Conservation (phyloP, 371 early-diverging fungal genomes). For the Mycotypha africana region DNA sequence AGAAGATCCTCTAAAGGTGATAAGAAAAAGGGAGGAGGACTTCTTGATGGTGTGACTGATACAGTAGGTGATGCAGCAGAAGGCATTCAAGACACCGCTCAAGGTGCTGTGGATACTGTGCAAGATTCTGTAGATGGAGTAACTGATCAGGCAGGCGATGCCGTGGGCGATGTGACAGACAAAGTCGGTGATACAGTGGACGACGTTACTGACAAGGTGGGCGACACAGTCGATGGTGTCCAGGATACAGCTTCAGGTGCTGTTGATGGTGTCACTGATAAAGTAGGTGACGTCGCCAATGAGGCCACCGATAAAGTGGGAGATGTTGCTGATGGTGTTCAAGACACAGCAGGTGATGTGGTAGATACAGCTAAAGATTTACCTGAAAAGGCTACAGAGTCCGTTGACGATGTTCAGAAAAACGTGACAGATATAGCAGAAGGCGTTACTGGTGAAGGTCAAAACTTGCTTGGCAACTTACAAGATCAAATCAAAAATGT, state of each 20-base stretch:
- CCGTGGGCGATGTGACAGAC: too few relatives aligned
- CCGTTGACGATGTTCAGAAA: background rate
- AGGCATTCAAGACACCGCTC: too few relatives aligned
- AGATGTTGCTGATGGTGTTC: background rate
- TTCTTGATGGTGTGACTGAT: background rate
- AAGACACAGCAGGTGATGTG: background rate
- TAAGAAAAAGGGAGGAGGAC: background rate
- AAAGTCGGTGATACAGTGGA: too few relatives aligned
- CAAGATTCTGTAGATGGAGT: background rate
- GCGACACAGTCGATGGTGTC: background rate
- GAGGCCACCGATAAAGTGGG: background rate
- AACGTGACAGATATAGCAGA: background rate
- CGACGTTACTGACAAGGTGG: too few relatives aligned
- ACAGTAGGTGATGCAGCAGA: background rate
- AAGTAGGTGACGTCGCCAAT: background rate
- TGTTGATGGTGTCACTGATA: background rate
- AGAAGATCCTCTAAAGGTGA: background rate
- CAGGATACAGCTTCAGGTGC: background rate
- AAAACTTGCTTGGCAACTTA: background rate
- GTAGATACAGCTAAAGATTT: background rate
- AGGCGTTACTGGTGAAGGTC: background rate
- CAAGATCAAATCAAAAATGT: background rate
- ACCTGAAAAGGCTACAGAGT: background rate
- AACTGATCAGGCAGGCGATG: too few relatives aligned
- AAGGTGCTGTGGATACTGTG: too few relatives aligned